Base-by-base conservation (phyloP, 78 protist species). In the Thecamonas trahens region DNA sequence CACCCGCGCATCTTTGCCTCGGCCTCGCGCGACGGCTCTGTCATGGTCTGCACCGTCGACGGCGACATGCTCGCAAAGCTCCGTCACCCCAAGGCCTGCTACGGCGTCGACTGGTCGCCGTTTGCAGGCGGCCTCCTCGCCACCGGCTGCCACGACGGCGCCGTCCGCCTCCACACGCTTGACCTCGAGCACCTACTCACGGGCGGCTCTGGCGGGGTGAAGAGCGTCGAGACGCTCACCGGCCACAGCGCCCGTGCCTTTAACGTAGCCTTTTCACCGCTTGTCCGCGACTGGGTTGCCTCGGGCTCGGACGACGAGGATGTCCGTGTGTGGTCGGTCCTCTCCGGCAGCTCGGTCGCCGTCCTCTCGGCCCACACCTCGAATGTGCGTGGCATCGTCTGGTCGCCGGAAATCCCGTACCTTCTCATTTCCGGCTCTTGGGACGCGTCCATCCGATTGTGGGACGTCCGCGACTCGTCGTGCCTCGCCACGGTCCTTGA, bases 271-370 rank as follows among this genome's bases (percentile, higher is more conserved):
- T 77, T n/a, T 53, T 44, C 53, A 26, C 75, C 83, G 28, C 44
- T 69, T 47, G 38, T 69, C 37, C 76, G 69, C 60, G 57, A 11
- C 42, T 0, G 37, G n/a, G 62, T 77, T 39, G 74, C 69, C 28
- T 68, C 76, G 34, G 57, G 71, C 39, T 60, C 70, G 15, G 76
- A 77, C 70, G 83, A 77, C 70, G 14, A 34, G 35, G 62, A 70
- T 1, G 50, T 77, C 22, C 20, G 63, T 22, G 60, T 76, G 42
- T 76, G 82, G 82, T 42, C 39, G 14, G 53, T 70, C 20, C 8
- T 15, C 40, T n/a, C n/a, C n/a, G 6, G 39, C 15, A 6, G 14
- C 9, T 60, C 9, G 42, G 7, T 8, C 28, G 9, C 5, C 28
- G 67, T 49, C 29, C 65, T 76, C 22, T 1, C 35, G 13, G 83